A percentile compares a stretch with the other conserved stretches of the same genome.
These are phyloP conservation scores for Pythium scleroteichum DNA, from an alignment of 352 stramenopile species.

Conservation along the genomic window DNA sequence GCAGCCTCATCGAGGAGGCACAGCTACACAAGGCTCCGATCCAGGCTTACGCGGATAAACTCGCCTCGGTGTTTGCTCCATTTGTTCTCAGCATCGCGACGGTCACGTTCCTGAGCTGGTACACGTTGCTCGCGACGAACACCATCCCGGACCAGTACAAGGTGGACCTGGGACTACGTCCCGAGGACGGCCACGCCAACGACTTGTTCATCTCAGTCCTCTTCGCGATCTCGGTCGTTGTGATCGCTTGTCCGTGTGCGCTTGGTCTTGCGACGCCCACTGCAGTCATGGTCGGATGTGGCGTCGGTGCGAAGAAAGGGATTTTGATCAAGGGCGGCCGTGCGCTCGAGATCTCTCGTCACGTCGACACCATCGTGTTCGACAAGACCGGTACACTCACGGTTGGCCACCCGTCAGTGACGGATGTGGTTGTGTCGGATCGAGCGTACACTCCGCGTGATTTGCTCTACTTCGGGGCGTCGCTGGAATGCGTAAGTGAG, in stretches of 20 bases:
- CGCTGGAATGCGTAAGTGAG: conserved; percentile 82
- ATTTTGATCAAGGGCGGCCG: conserved; percentile 89
- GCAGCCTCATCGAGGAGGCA: conserved; percentile 85
- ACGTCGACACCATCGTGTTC: conserved; percentile 90
- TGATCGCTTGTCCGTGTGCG: conserved; percentile 88
- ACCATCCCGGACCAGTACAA: conserved; percentile 56
- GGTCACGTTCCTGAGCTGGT: conserved; percentile 65
- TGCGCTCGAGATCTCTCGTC: conserved; percentile 75
- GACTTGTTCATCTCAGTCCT: conserved; percentile 75
- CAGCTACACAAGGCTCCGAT: conserved; percentile 89
- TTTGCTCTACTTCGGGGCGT: conserved; percentile 78
- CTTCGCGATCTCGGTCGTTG: conserved; percentile 87
- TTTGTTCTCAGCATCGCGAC: conserved; percentile 64
- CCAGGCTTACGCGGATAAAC: conserved; percentile 78
- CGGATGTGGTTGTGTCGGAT: conserved; percentile 73
- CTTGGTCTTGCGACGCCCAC: conserved; percentile 83
- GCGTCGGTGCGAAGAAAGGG: conserved; percentile 82
- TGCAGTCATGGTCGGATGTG: conserved; percentile 88
- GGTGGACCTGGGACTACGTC: conserved; percentile 47
- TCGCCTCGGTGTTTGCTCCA: conserved; percentile 66
- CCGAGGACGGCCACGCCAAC: conserved; percentile 54
- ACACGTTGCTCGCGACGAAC: conserved; percentile 47
- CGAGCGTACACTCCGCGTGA: conserved; percentile 63
- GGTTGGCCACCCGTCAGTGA: conserved; percentile 74
- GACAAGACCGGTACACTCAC: conserved; percentile 95